These are phyloP conservation scores for Macrophomina tecta DNA, from an alignment of 2,329 filamentous ascomycete species.

Conservation along the genomic window DNA sequence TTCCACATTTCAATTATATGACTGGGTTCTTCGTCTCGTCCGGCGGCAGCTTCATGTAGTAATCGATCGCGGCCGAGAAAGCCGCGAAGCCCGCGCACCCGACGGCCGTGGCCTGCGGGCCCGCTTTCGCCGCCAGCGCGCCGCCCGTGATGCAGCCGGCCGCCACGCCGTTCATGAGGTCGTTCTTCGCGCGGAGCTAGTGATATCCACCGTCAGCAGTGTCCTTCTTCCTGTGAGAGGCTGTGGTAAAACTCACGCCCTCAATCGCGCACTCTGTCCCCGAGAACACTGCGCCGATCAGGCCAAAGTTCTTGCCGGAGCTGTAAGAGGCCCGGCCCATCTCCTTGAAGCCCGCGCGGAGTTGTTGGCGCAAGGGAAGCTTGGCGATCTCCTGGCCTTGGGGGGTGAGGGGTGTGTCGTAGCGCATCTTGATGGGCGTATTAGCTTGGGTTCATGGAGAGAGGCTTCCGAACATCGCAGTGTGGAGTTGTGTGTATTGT, in stretches of 20 bases:
- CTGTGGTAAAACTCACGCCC: conserved; percentile 54
- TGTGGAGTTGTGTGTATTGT: background rate
- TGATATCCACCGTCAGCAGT: background rate
- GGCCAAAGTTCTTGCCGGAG: conserved; percentile 90
- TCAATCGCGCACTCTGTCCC: conserved; percentile 97
- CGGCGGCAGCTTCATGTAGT: conserved; percentile 69
- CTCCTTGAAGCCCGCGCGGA: conserved; percentile 86
- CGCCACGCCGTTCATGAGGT: conserved; percentile 83
- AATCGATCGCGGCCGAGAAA: conserved; percentile 90
- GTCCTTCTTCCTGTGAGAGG: background rate
- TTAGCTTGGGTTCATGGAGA: background rate
- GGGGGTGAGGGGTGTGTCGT: conserved; percentile 84
- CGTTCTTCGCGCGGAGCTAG: conserved; percentile 83
- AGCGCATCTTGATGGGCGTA: conserved; percentile 76
- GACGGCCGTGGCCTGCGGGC: conserved; percentile 84
- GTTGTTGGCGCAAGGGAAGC: conserved; percentile 82
- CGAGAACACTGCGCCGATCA: conserved; percentile 87
- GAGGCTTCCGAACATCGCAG: background rate
- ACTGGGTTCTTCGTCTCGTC: conserved; percentile 49
- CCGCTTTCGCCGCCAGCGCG: conserved; percentile 82
- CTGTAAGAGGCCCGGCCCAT: conserved; percentile 86
- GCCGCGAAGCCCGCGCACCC: conserved; percentile 94
- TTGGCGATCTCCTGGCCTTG: conserved; percentile 58
- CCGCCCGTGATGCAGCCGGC: conserved; percentile 93
- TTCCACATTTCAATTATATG: conserved; percentile 33